Conservation (phyloP, 768 basidiomycete genomes). For the Mycena alexandri region DNA sequence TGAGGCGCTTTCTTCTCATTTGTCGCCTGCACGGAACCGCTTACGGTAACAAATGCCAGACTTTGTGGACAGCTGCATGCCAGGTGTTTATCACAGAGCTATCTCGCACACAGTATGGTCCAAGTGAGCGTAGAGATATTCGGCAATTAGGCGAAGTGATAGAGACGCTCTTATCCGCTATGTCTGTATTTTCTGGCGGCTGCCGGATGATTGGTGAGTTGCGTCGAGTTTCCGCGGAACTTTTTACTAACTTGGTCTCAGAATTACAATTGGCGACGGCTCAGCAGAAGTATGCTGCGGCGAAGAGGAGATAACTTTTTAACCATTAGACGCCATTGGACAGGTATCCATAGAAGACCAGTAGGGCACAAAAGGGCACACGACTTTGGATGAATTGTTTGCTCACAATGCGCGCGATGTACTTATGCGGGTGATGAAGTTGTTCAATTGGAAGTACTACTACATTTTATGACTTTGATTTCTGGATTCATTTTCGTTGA, state of each 20-base stretch:
- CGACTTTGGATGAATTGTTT: no score
- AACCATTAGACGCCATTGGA: neutral
- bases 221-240: neutral
- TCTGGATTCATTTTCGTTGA: no score
- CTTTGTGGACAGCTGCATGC: conserved; percentile 30
- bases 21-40: neutral
- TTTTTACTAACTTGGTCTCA: neutral
- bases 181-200: conserved; percentile 25
- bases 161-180: conserved; percentile 23
- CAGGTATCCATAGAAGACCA: no score
- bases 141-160: conserved; percentile 3
- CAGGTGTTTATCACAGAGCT: conserved; percentile 29
- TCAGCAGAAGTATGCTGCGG: conserved; percentile 20
- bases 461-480: no score
- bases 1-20: conserved; percentile 2
- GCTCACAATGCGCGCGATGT: no score
- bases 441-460: no score
- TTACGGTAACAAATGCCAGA: conserved; percentile 15
- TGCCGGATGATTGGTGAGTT: conserved; percentile 30
- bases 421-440: no score
- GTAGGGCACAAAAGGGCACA: no score
- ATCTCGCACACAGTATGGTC: neutral
- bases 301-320: neutral
- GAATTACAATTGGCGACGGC: conserved; percentile 26
- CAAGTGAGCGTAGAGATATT: no score